These are phyloP conservation scores for Lactarius sanguifluus DNA, from an alignment of 768 basidiomycete genomes.

Conservation along the genomic window DNA sequence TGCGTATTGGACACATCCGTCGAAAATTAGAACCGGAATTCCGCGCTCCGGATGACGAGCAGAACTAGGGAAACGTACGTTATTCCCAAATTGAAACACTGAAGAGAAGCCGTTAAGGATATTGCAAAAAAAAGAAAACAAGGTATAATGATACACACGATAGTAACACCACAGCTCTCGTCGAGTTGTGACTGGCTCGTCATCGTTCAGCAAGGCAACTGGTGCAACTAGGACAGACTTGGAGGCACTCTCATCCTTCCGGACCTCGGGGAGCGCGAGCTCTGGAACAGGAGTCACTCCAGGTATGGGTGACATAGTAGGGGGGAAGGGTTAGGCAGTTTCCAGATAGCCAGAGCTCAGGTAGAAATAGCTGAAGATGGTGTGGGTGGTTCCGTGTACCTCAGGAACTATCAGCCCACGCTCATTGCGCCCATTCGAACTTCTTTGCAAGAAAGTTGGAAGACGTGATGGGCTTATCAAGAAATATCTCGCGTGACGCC, in stretches of 20 bases:
- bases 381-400: background rate
- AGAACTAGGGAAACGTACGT: conserved; percentile 44
- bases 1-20: conserved; percentile 31
- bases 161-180: conserved; percentile 82
- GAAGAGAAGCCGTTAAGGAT: conserved; percentile 10
- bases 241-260: background rate
- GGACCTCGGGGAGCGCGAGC: background rate
- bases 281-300: conserved; percentile 3
- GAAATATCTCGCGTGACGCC: background rate
- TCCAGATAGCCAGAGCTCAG: background rate
- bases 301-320: background rate
- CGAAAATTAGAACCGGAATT: conserved; percentile 26
- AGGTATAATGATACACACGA: conserved; percentile 42
- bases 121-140: background rate
- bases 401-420: background rate
- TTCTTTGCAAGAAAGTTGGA: background rate
- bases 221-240: conserved; percentile 1
- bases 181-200: conserved; percentile 70
- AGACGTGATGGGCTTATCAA: background rate
- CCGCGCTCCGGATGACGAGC: conserved; percentile 4
- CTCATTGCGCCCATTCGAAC: background rate
- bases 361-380: background rate
- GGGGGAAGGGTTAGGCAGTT: background rate
- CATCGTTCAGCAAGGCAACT: conserved; percentile 31
- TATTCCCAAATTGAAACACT: conserved; percentile 85